A percentile compares a stretch with the other conserved stretches of the same genome.
These are phyloP conservation scores for Vanrija sp. DNA, from an alignment of 1,284 basidiomycete genomes.

Conservation along the genomic window DNA sequence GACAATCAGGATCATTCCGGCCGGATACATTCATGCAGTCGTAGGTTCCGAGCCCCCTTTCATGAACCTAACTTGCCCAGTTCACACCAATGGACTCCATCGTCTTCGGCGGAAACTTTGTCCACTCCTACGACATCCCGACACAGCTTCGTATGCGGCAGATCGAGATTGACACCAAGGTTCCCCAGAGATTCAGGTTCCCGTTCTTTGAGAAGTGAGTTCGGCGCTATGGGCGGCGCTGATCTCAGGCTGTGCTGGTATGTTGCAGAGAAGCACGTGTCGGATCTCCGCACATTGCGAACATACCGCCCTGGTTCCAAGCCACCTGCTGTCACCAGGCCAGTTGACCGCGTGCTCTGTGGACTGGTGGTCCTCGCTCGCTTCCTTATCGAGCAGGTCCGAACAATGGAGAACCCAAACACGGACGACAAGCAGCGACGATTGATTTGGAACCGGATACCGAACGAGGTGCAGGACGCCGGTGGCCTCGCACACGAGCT, in stretches of 20 bases:
- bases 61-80: slow-evolving; percentile 50
- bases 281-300: slow-evolving; percentile 63
- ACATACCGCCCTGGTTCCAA: slow-evolving; percentile 50
- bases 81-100: slow-evolving; percentile 87
- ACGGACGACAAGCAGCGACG: slow-evolving; percentile 60
- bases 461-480: slow-evolving; percentile 70
- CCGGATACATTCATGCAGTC: slow-evolving; percentile 96
- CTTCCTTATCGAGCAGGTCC: slow-evolving; percentile 73
- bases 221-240: not conserved
- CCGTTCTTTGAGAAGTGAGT: slow-evolving; percentile 74
- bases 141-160: slow-evolving; percentile 61
- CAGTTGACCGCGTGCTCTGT: slow-evolving; percentile 59
- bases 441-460: slow-evolving; percentile 72
- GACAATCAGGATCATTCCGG: slow-evolving; percentile 69
- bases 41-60: slow-evolving; percentile 57
- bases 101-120: slow-evolving; percentile 95
- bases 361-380: slow-evolving; percentile 66
- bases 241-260: slow-evolving; percentile 76
- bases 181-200: slow-evolving; percentile 92
- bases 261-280: slow-evolving; percentile 70
- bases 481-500: slow-evolving; percentile 72
- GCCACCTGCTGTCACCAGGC: slow-evolving; percentile 5
- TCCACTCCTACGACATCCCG: slow-evolving; percentile 62
- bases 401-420: slow-evolving; percentile 57
- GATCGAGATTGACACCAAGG: slow-evolving; percentile 87